Evolutionary conservation across 2,329 filamentous ascomycete genomes (phyloP).

Genomic region (Mariannaea elegans): DNA sequence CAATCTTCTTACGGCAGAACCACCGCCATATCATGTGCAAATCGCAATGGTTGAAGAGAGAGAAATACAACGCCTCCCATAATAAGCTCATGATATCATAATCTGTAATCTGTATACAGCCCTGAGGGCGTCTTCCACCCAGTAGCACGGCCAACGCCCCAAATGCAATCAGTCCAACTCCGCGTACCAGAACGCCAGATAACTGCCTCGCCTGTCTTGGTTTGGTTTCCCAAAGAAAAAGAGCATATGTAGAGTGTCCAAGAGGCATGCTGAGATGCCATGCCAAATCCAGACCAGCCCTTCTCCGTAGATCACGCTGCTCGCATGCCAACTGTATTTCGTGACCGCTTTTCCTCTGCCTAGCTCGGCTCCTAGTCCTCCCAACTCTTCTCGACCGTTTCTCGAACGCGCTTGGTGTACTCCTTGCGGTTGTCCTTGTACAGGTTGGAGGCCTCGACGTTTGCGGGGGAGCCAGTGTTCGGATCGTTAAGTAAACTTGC

Average conservation of each 20-base stretch:
- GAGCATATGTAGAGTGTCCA: constrained; percentile 13
- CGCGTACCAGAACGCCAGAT: constrained; percentile 46
- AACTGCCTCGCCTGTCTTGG: constrained; percentile 22
- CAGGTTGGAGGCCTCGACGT: constrained; percentile 96
- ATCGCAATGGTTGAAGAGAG: constrained; percentile 4
- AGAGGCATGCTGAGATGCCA: not conserved
- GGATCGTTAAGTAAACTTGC: constrained; percentile 92
- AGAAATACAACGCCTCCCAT: constrained; percentile 35
- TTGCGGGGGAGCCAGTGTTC: constrained; percentile 97
- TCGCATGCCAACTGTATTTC: constrained; percentile 10
- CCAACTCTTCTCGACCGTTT: constrained; percentile 99
- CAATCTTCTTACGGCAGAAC: constrained; percentile 1
- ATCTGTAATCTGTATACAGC: constrained; percentile 29
- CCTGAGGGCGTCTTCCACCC: constrained; percentile 26
- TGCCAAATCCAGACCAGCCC: constrained; percentile 5
- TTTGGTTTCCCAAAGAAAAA: constrained; percentile 13
- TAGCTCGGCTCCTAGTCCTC: constrained; percentile 70
- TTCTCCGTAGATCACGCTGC: not conserved
- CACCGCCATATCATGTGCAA: not conserved
- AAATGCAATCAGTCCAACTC: constrained; percentile 47
- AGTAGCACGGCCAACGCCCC: constrained; percentile 38
- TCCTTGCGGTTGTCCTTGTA: constrained; percentile 99
- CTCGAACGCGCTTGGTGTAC: constrained; percentile 92
- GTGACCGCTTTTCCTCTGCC: not conserved
- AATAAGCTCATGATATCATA: constrained; percentile 38